These are phyloP conservation scores for Berberis vulgaris DNA, from an alignment of 164 flowering plant species.

Conservation along the genomic window DNA sequence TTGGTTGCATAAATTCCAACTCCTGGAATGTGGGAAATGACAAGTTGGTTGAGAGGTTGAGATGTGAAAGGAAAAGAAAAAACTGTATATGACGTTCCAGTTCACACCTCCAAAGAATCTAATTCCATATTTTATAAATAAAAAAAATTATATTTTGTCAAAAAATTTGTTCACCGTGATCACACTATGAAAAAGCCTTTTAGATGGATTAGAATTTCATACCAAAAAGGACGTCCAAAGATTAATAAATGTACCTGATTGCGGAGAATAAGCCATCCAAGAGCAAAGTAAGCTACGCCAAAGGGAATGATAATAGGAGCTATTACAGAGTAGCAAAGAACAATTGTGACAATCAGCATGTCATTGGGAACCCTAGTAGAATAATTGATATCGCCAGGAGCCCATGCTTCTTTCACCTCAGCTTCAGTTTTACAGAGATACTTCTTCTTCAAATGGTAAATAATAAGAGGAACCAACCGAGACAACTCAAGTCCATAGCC, in stretches of 20 bases:
- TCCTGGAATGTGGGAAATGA: too few species aligned
- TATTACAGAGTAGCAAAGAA: constrained; percentile 78
- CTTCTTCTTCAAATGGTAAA: constrained; percentile 73
- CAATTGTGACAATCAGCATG: constrained; percentile 70
- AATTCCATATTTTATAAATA: too few species aligned
- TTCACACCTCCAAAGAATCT: too few species aligned
- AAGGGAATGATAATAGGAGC: constrained; percentile 87
- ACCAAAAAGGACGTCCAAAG: background rate
- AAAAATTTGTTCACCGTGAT: background rate
- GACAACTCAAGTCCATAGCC: constrained; percentile 94
- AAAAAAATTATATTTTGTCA: too few species aligned
- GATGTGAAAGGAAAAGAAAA: too few species aligned
- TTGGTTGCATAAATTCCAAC: too few species aligned
- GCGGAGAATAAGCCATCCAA: constrained; percentile 88
- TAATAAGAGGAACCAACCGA: constrained; percentile 70
- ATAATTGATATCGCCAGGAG: constrained; percentile 68
- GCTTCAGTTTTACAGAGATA: constrained; percentile 85
- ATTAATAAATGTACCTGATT: constrained; percentile 52
- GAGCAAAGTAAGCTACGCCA: constrained; percentile 68
- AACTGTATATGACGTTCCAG: too few species aligned
- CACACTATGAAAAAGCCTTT: background rate
- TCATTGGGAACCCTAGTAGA: constrained; percentile 74
- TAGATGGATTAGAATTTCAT: background rate
- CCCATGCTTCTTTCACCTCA: constrained; percentile 84
- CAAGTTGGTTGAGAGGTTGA: too few species aligned